Conservation (phyloP, 495 filamentous ascomycete species). For the Lindgomyces ingoldianus region DNA sequence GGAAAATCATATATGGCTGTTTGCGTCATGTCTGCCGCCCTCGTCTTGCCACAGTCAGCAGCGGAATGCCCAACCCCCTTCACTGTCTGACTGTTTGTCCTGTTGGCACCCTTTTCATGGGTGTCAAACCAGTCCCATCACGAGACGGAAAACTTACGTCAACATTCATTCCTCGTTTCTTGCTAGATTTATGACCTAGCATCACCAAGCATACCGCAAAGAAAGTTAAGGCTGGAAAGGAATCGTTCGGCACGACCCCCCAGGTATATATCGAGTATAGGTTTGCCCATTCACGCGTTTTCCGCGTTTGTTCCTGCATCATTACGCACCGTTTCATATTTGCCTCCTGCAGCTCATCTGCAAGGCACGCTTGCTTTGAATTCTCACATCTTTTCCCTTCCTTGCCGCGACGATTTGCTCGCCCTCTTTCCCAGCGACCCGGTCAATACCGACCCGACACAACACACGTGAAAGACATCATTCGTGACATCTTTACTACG, state of each 20-base stretch:
- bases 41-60: conserved; percentile 10
- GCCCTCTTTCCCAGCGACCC: conserved; percentile 16
- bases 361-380: conserved; percentile 21
- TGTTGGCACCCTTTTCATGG: conserved; percentile 26
- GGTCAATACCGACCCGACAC: conserved; percentile 4
- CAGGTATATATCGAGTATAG: conserved; percentile 38
- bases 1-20: conserved; percentile 14
- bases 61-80: conserved; percentile 18
- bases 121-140: conserved; percentile 21
- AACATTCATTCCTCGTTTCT: conserved; percentile 24
- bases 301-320: conserved; percentile 34
- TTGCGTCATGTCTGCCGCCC: conserved; percentile 23
- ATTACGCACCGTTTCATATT: conserved; percentile 19
- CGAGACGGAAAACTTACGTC: conserved; percentile 23
- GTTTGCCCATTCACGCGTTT: conserved; percentile 29
- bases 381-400: background rate
- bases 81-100: conserved; percentile 17
- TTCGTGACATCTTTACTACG: conserved; percentile 30
- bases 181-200: conserved; percentile 30
- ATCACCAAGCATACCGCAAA: background rate
- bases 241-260: conserved; percentile 13
- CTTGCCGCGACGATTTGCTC: conserved; percentile 11
- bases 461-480: conserved; percentile 37
- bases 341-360: conserved; percentile 21
- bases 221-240: conserved; percentile 32